Evolutionary conservation across 768 basidiomycete genomes (phyloP).

Genomic region (Paxillus ammoniavirescens): DNA sequence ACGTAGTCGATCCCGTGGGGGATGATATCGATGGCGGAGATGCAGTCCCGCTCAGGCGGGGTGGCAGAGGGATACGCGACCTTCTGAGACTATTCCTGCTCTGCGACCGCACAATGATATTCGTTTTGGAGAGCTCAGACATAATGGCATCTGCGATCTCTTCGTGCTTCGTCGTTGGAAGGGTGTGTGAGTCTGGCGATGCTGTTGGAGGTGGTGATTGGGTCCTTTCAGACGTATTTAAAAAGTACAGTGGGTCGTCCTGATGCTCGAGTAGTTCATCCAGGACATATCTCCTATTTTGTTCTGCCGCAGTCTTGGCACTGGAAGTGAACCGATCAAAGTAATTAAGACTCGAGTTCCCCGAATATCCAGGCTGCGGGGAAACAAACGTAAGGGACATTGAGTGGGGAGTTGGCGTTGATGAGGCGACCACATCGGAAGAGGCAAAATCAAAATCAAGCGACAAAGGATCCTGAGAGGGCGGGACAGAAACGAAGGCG

Average conservation of each 20-base stretch:
- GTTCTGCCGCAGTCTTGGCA: conserved; percentile 54
- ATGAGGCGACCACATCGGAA: background rate
- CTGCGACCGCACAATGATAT: background rate
- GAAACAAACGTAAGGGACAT: background rate
- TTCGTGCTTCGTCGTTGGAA: conserved; percentile 34
- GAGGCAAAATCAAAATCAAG: background rate
- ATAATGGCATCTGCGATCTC: conserved; percentile 38
- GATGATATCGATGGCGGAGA: conserved; percentile 25
- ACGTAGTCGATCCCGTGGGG: conserved; percentile 11
- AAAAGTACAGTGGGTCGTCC: conserved; percentile 69
- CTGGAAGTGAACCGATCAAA: conserved; percentile 60
- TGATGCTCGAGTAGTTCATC: conserved; percentile 65
- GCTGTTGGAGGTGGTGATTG: background rate
- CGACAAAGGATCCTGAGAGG: conserved; percentile 47
- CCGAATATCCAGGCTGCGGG: background rate
- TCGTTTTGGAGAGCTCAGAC: conserved; percentile 24
- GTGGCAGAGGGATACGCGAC: conserved; percentile 18
- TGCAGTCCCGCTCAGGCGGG: conserved; percentile 17
- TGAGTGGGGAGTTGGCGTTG: background rate
- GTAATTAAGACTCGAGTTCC: conserved; percentile 42
- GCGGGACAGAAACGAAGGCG: conserved; percentile 56
- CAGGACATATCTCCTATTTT: conserved; percentile 51
- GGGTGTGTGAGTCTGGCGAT: conserved; percentile 29
- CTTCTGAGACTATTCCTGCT: conserved; percentile 10
- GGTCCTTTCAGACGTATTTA: conserved; percentile 24